Evolutionary conservation across 129 eudicot genomes (phyloP).

Genomic region (Flaveria ramosissima): DNA sequence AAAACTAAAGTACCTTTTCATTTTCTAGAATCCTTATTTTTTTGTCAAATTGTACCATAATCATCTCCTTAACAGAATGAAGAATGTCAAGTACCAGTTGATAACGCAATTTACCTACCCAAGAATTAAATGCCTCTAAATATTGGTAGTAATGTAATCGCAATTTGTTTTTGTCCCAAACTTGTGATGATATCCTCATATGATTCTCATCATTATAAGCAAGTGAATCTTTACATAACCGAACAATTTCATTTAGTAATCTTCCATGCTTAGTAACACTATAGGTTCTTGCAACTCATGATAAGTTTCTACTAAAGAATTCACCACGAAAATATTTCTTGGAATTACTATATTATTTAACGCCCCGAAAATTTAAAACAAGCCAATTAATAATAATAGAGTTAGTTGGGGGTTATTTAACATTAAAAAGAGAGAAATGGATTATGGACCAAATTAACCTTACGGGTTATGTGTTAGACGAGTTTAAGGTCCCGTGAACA

Average conservation of each 20-base stretch:
- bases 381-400: too few relatives aligned
- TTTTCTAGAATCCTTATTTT: not conserved
- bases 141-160: not conserved
- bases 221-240: not conserved
- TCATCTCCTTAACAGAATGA: not conserved
- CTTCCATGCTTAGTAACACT: not conserved
- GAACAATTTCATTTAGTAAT: too few relatives aligned
- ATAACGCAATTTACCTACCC: too few relatives aligned
- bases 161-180: not conserved
- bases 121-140: not conserved
- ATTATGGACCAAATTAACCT: too few relatives aligned
- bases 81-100: not conserved
- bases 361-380: too few relatives aligned
- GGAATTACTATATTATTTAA: too few relatives aligned
- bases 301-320: too few relatives aligned
- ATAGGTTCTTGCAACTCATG: not conserved
- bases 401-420: too few relatives aligned
- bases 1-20: not conserved
- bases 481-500: too few relatives aligned
- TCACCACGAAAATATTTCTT: too few relatives aligned
- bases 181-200: not conserved
- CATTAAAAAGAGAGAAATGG: too few relatives aligned
- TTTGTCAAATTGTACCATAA: not conserved
- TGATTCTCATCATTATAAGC: not conserved
- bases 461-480: too few relatives aligned